Percentiles rank a stretch among this genome's conserved stretches.
These are phyloP conservation scores for Triticum timopheevii DNA, from an alignment of 176 grass and related monocot genomes.

Conservation along the genomic window DNA sequence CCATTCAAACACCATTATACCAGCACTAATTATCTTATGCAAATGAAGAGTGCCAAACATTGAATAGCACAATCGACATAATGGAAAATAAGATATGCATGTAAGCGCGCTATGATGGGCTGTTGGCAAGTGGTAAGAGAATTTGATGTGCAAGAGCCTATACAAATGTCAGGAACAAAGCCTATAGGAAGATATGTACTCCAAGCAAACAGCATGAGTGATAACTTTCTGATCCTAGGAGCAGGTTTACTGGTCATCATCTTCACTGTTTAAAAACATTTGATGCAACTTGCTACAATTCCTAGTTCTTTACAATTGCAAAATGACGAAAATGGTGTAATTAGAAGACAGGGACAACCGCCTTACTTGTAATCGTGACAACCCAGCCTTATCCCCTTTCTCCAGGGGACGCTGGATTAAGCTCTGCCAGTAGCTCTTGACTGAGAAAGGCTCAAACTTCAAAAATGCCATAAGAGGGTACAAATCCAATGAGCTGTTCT, in stretches of 20 bases:
- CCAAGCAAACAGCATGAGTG: not conserved
- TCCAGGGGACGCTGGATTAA: constrained; percentile 74
- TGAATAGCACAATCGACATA: not conserved
- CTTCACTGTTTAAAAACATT: not conserved
- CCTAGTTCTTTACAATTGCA: not conserved
- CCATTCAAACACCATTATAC: not conserved
- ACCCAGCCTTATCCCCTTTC: constrained; percentile 50
- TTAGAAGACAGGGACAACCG: not conserved
- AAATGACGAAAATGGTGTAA: not conserved
- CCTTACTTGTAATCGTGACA: constrained; percentile 73
- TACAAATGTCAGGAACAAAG: not conserved
- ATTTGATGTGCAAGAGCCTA: not conserved
- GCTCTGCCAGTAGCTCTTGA: constrained; percentile 83
- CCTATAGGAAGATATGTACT: not conserved
- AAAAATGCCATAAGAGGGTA: constrained; percentile 88
- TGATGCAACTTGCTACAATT: not conserved
- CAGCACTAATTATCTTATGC: not conserved
- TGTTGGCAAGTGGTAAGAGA: not conserved
- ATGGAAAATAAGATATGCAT: not conserved
- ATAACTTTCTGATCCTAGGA: not conserved
- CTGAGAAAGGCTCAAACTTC: constrained; percentile 74
- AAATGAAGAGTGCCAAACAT: not conserved
- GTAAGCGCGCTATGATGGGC: not conserved
- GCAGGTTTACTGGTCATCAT: not conserved
- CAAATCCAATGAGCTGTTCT: constrained; percentile 89